Conservation (phyloP, 768 basidiomycete species). For the Lentinula boryana region DNA sequence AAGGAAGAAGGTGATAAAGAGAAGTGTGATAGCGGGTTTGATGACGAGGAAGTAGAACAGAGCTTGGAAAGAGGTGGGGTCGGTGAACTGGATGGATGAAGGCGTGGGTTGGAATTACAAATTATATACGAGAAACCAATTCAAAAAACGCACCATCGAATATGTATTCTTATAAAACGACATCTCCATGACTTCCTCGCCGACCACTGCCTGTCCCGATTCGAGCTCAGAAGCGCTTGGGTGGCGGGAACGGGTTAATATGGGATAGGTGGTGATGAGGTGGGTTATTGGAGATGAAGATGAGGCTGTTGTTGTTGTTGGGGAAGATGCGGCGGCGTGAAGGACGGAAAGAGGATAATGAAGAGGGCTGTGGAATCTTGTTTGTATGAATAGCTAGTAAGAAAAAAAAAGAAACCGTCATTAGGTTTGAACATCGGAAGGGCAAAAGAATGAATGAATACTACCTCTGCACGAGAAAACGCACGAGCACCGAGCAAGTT, state of each 20-base stretch:
- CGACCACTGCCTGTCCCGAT: constrained; percentile 23
- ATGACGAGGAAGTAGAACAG: constrained; percentile 87
- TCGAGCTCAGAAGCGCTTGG: constrained; percentile 46
- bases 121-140: not conserved
- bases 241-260: constrained; percentile 62
- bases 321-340: constrained; percentile 37
- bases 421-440: not conserved
- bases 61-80: constrained; percentile 77
- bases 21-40: constrained; percentile 74
- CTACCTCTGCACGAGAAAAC: constrained; percentile 68
- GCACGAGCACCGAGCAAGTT: constrained; percentile 68
- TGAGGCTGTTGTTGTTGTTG: not conserved
- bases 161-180: constrained; percentile 82
- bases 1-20: constrained; percentile 51
- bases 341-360: constrained; percentile 46
- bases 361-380: constrained; percentile 62
- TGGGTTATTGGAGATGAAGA: not conserved
- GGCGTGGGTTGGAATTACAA: not conserved
- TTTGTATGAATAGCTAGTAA: constrained; percentile 57
- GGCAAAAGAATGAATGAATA: not conserved
- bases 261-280: constrained; percentile 33
- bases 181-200: constrained; percentile 40
- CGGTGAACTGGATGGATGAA: constrained; percentile 53
- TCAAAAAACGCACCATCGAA: constrained; percentile 58
- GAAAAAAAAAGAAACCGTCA: not conserved